Conservation (phyloP, 2,329 filamentous ascomycete species). For the Pezicula radicicola region DNA sequence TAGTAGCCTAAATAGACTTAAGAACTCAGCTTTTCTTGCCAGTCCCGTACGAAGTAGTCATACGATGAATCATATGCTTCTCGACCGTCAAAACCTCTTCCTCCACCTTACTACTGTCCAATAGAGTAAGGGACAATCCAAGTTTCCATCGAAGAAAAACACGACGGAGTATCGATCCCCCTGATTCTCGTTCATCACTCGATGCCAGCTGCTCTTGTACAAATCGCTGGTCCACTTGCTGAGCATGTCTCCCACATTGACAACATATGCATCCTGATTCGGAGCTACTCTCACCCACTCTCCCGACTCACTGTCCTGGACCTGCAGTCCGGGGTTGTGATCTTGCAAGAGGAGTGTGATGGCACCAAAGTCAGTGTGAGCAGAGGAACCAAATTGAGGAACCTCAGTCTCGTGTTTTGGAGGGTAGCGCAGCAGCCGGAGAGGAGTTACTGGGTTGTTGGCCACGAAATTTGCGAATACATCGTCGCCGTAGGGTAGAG, state of each 20-base stretch:
- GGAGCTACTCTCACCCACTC: conserved; percentile 40
- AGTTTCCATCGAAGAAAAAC: neutral
- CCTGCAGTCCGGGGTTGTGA: conserved; percentile 38
- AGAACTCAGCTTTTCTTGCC: too few species aligned
- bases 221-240: neutral
- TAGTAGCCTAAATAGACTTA: too few species aligned
- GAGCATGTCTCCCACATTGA: conserved; percentile 45
- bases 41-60: too few species aligned
- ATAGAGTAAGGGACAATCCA: neutral
- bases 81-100: too few species aligned
- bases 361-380: conserved; percentile 49
- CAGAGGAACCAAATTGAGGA: conserved; percentile 24
- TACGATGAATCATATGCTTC: too few species aligned
- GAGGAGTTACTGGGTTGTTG: neutral
- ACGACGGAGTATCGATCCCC: neutral
- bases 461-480: neutral
- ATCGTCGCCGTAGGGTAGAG: neutral
- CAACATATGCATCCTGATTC: conserved; percentile 38
- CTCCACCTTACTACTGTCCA: neutral
- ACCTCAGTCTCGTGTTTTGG: neutral
- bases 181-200: neutral
- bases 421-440: neutral
- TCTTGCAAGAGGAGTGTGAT: conserved; percentile 51
- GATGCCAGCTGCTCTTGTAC: neutral
- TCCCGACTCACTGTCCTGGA: conserved; percentile 37